A percentile compares a stretch with the other conserved stretches of the same genome.
Conservation (phyloP, 345 rosid genomes). For the Firmiana major region DNA sequence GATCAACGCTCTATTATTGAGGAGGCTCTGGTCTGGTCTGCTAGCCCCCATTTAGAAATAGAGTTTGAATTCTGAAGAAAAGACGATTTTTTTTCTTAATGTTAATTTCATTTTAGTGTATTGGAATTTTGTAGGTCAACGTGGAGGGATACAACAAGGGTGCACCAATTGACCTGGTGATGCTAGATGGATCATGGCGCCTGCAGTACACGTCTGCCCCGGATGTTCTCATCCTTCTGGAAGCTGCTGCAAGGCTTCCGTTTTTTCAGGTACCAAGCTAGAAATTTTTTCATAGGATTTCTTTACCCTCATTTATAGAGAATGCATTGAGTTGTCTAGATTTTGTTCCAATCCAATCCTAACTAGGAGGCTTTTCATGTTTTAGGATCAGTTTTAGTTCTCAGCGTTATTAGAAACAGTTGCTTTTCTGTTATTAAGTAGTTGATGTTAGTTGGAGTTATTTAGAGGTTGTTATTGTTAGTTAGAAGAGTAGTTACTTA, state of each 20-base stretch:
- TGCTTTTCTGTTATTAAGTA: too few species aligned
- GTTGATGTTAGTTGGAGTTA: too few species aligned
- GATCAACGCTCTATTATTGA: slow-evolving; percentile 78
- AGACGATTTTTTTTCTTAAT: background rate
- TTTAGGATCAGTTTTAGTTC: background rate
- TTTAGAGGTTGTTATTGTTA: too few species aligned
- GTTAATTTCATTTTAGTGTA: background rate
- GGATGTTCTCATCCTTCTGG: slow-evolving; percentile 78
- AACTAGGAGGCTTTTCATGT: background rate
- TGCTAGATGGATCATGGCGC: slow-evolving; percentile 95
- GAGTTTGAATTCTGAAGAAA: background rate
- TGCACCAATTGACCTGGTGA: slow-evolving; percentile 54
- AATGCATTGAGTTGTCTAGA: background rate
- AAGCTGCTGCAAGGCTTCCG: slow-evolving; percentile 82
- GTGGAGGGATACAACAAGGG: slow-evolving; percentile 69
- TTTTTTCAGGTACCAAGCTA: slow-evolving; percentile 57
- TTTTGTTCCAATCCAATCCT: background rate
- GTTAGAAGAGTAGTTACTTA: too few species aligned
- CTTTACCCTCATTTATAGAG: background rate
- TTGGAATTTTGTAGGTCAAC: slow-evolving; percentile 44
- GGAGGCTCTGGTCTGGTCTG: slow-evolving; percentile 59
- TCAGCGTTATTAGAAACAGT: too few species aligned
- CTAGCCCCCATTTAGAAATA: background rate
- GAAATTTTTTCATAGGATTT: background rate
- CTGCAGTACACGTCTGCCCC: slow-evolving; percentile 90